Evolutionary conservation across 345 rosid species (phyloP).

Genomic region (Luvunga scandens): DNA sequence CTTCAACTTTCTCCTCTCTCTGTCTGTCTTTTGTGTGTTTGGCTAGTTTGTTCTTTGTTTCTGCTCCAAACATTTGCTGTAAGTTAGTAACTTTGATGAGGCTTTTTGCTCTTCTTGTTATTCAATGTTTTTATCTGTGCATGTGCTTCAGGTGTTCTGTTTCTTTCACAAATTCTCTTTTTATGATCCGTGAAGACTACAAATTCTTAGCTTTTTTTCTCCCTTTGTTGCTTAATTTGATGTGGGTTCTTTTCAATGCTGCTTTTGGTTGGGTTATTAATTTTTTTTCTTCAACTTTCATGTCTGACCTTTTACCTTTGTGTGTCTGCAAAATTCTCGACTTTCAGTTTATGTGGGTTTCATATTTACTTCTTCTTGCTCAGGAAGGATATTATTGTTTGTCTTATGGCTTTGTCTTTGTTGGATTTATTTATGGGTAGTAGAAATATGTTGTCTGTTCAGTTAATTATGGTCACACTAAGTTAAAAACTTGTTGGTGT

Average conservation of each 20-base stretch:
- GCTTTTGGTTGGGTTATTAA: conserved; percentile 2
- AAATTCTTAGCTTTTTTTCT: conserved; percentile 13
- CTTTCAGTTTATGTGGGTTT: conserved; percentile 14
- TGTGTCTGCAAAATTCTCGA: conserved; percentile 1
- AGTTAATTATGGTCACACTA: not conserved
- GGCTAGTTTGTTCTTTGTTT: conserved; percentile 30
- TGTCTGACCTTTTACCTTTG: not conserved
- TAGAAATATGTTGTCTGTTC: not conserved
- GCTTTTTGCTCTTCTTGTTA: not conserved
- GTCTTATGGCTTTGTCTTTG: not conserved
- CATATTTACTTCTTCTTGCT: not conserved
- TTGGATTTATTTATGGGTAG: not conserved
- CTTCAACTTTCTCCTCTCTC: conserved; percentile 26
- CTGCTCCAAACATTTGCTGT: conserved; percentile 29
- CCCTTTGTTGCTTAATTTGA: conserved; percentile 26
- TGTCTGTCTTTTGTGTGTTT: conserved; percentile 17
- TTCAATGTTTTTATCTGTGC: conserved; percentile 10
- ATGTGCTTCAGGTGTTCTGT: conserved; percentile 20
- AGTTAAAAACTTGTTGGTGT: not conserved
- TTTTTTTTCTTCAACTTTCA: conserved; percentile 4
- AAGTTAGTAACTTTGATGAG: conserved; percentile 21
- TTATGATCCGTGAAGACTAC: not conserved
- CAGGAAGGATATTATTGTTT: not conserved
- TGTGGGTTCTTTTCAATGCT: conserved; percentile 11
- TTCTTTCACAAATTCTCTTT: conserved; percentile 6